Conservation (phyloP, 2,329 filamentous ascomycete species). For the Penicillium sp. region DNA sequence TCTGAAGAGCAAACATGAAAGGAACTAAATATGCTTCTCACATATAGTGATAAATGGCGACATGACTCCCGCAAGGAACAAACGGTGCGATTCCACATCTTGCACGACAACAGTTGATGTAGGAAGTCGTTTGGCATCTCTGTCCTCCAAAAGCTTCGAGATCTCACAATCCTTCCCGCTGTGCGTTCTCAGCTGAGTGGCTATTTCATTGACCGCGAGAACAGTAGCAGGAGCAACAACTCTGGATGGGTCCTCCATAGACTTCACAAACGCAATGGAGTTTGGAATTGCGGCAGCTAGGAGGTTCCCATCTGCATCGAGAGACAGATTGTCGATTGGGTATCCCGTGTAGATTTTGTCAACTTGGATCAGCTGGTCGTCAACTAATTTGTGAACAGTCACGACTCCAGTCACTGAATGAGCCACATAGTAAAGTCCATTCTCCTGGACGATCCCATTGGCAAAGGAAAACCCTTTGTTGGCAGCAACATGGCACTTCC, state of each 20-base stretch:
- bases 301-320: not conserved
- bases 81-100: not conserved
- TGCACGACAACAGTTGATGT: not conserved
- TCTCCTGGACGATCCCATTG: not conserved
- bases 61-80: constrained; percentile 19
- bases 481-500: not conserved
- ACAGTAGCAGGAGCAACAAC: not conserved
- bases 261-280: not conserved
- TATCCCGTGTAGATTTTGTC: not conserved
- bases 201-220: not conserved
- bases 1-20: not conserved
- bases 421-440: not conserved
- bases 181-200: not conserved
- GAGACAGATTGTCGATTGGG: not conserved
- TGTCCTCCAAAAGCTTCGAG: not conserved
- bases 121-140: not conserved
- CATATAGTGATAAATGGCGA: constrained; percentile 26
- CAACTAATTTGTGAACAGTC: not conserved
- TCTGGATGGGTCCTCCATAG: not conserved
- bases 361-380: not conserved
- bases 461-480: not conserved
- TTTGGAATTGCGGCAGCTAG: not conserved
- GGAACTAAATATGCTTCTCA: not conserved
- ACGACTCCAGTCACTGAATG: not conserved
- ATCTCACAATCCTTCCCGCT: not conserved